phyloP scores from a whole-genome alignment of 2,329 filamentous ascomycete species.

The Atkinsonella texensis region DNA sequence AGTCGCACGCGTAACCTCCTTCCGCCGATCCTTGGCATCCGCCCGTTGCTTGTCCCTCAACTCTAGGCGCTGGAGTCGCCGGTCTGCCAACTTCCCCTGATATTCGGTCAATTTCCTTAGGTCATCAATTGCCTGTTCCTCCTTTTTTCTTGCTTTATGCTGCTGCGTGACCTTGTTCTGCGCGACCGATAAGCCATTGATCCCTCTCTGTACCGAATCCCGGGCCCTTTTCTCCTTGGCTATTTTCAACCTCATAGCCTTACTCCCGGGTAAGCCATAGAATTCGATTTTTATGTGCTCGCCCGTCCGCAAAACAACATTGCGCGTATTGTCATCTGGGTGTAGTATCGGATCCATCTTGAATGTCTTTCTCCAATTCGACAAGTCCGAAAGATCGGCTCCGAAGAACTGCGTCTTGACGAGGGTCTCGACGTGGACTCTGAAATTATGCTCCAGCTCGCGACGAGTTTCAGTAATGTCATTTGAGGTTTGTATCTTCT shows the following conservation, averaged over 20 bases:
- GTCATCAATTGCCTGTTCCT: background rate
- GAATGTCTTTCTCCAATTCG: background rate
- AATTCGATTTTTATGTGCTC: background rate
- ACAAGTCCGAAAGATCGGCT: background rate
- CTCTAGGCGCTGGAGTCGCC: background rate
- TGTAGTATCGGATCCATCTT: background rate
- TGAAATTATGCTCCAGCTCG: background rate
- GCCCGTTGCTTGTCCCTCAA: background rate
- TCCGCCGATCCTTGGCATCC: background rate
- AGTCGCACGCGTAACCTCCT: background rate
- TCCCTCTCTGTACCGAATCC: background rate
- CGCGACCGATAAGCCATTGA: background rate
- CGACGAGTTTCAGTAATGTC: background rate
- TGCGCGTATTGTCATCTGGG: background rate
- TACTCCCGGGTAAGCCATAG: background rate
- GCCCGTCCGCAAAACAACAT: background rate
- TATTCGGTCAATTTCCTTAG: background rate
- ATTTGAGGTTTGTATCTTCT: background rate
- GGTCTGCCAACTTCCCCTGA: background rate
- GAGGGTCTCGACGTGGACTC: background rate
- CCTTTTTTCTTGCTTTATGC: background rate
- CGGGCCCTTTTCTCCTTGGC: background rate
- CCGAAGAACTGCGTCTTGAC: background rate
- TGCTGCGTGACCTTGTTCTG: background rate
- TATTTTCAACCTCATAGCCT: background rate